Evolutionary conservation across 306 rosid genomes (phyloP), one percentile per base, ranked within the genome.

Genomic region (Gleditsia sinensis): DNA sequence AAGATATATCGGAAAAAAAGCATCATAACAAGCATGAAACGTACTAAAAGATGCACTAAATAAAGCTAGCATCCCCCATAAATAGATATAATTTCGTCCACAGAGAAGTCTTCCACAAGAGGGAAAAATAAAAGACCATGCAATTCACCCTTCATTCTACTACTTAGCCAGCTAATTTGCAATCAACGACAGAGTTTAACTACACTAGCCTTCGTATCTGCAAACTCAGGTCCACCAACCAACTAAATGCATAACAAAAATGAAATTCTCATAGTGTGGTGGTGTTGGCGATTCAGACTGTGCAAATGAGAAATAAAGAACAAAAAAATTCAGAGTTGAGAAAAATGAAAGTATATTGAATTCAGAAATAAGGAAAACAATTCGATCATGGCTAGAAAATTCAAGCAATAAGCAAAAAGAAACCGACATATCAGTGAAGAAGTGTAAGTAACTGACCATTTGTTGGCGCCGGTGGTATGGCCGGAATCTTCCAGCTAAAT

Each of bases 401-500:
- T 5, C 5, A 30, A 59, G 12, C 8, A 59, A 45, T 25, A 59
- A n/a, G 2, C 9, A 33, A 27, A 11, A 25, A 56, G 3, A 42
- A 25, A 3, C 0, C 14, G 32, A 42, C 2, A 6, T 0, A n/a
- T 53, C 24, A 21, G 28, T 36, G 11, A 3, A 50, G 11, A 51
- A 39, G 12, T 7, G n/a, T n/a, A 32, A 20, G 13, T 19, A 76
- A 55, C 80, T 78, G 19, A 92, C 97, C 93, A 46, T 81, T 76
- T 16, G 64, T 5, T 13, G 78, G 74, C 7, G 81, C 69, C 5
- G 86, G 66, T 32, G 43, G 53, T 4, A 53, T 40, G 17, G 92
- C 81, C 0, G 97, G 99, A 79, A 94, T 86, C 78, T 40, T 92
- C 99, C 99, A 94, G 25, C 81, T 69, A 78, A 94, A 94, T 13